Conservation (phyloP, 2,329 filamentous ascomycete species). For the Pyricularia grisea region DNA sequence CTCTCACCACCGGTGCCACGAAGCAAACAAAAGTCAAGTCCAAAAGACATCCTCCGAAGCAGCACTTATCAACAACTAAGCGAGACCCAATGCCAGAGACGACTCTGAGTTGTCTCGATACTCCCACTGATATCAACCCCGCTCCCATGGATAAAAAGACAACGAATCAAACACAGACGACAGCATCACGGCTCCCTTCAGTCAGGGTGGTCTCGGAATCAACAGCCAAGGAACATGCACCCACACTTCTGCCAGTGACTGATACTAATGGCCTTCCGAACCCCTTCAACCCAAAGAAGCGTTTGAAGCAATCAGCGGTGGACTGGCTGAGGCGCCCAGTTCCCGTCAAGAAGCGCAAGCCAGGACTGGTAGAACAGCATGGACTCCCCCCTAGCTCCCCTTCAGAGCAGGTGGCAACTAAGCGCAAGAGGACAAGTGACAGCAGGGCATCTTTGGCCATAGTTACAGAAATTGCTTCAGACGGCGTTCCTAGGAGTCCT, state of each 20-base stretch:
- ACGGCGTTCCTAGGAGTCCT: neutral
- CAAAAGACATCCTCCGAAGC: neutral
- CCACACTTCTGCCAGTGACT: neutral
- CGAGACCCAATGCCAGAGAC: neutral
- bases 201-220: neutral
- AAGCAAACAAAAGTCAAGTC: neutral
- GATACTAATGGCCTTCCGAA: neutral
- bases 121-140: neutral
- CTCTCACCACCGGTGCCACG: neutral
- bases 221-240: neutral
- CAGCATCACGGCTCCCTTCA: neutral
- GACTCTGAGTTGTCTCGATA: neutral
- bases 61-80: neutral
- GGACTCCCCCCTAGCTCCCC: neutral
- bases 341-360: neutral
- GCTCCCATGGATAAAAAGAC: neutral
- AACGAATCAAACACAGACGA: no score
- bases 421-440: neutral
- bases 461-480: neutral
- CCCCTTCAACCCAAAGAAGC: neutral
- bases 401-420: neutral
- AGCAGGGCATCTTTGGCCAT: neutral
- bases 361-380: neutral
- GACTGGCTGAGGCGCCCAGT: slow-evolving; percentile 4
- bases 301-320: neutral